Conservation (phyloP, 1,284 basidiomycete genomes). For the Malassezia pachydermatis region DNA sequence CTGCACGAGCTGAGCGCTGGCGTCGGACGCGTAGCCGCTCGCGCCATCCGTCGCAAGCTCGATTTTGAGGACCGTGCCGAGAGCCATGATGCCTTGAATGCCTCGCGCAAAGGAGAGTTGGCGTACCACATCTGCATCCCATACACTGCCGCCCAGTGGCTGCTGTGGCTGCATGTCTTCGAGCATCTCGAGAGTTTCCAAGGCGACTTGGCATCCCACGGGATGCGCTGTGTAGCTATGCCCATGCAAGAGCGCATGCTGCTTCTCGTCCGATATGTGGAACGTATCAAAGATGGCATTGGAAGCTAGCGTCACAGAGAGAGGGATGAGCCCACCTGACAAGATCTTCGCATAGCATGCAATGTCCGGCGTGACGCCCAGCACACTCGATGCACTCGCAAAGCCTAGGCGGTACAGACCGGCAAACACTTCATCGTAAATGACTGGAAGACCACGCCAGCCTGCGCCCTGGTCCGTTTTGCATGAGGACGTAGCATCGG, state of each 20-base stretch:
- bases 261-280: constrained; percentile 60
- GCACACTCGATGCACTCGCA: constrained; percentile 23
- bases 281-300: constrained; percentile 72
- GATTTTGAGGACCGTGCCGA: constrained; percentile 78
- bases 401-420: constrained; percentile 75
- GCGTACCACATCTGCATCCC: constrained; percentile 65
- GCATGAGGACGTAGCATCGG: constrained; percentile 24
- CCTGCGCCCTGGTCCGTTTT: background rate
- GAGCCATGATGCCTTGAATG: constrained; percentile 69
- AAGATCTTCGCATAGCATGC: constrained; percentile 86
- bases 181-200: constrained; percentile 64
- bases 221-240: constrained; percentile 63
- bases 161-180: constrained; percentile 51
- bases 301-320: constrained; percentile 65
- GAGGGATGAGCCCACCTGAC: constrained; percentile 81
- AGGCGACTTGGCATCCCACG: constrained; percentile 75
- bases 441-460: constrained; percentile 73
- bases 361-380: constrained; percentile 54
- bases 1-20: constrained; percentile 23
- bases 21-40: constrained; percentile 36
- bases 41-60: constrained; percentile 57
- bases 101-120: constrained; percentile 55
- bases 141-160: constrained; percentile 64
- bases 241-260: constrained; percentile 78
- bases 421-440: constrained; percentile 93